phyloP scores from a whole-genome alignment of 768 basidiomycete species.

The Crepidotus variabilis region DNA sequence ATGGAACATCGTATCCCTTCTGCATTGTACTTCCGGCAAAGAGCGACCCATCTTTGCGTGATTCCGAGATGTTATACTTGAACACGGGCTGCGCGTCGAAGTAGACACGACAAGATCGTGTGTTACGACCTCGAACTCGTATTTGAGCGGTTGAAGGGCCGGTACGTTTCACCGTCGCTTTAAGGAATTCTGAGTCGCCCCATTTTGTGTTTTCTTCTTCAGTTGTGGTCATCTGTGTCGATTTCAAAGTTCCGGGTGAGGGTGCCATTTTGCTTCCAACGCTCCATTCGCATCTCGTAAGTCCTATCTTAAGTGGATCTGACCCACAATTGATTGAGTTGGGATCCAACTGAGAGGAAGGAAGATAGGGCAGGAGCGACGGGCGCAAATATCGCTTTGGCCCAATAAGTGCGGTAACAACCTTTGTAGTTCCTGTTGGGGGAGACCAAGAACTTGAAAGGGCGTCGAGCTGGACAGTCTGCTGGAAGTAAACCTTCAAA shows the following conservation, averaged over 20 bases:
- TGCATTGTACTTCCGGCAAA: constrained; percentile 27
- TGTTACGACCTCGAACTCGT: constrained; percentile 51
- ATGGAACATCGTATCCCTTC: constrained; percentile 33
- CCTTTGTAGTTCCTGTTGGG: not conserved
- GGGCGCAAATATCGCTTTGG: constrained; percentile 15
- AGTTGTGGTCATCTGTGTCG: not conserved
- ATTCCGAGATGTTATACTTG: constrained; percentile 22
- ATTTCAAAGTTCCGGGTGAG: constrained; percentile 12
- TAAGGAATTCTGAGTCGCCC: constrained; percentile 24
- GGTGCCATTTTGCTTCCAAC: constrained; percentile 19
- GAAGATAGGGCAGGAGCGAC: constrained; percentile 15
- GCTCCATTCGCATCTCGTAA: constrained; percentile 25
- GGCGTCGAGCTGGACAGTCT: constrained; percentile 8
- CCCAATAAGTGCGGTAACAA: constrained; percentile 15
- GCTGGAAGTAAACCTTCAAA: constrained; percentile 18
- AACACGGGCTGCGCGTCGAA: constrained; percentile 42
- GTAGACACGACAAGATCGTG: constrained; percentile 58
- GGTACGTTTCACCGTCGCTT: constrained; percentile 34
- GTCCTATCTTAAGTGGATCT: constrained; percentile 9
- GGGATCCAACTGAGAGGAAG: constrained; percentile 19
- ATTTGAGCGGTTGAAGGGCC: constrained; percentile 45
- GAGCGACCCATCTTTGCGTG: not conserved
- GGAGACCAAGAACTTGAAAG: not conserved
- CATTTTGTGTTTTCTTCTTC: constrained; percentile 3
- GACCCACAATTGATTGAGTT: constrained; percentile 5